These are phyloP conservation scores for Albizia julibrissin DNA, from an alignment of 306 rosid species.

Conservation along the genomic window DNA sequence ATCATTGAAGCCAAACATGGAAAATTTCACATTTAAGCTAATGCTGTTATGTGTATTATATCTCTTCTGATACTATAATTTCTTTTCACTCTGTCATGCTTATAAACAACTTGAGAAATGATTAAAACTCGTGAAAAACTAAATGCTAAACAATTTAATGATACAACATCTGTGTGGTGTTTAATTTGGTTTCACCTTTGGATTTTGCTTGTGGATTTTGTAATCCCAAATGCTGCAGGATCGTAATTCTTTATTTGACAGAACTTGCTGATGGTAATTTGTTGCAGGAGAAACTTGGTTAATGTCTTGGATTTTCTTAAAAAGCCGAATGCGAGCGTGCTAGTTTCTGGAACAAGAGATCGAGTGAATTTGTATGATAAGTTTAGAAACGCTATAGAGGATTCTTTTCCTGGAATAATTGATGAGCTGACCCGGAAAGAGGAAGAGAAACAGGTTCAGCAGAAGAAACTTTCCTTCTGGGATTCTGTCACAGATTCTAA, in stretches of 20 bases:
- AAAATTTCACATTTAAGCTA: constrained; percentile 1
- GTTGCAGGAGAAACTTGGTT: constrained; percentile 80
- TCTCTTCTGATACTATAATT: constrained; percentile 12
- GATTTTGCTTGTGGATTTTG: constrained; percentile 23
- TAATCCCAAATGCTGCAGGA: constrained; percentile 7
- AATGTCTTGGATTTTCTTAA: constrained; percentile 85
- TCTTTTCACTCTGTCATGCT: background rate
- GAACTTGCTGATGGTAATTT: background rate
- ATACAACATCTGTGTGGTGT: background rate
- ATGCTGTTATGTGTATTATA: background rate
- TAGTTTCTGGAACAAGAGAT: constrained; percentile 91
- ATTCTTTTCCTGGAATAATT: constrained; percentile 70
- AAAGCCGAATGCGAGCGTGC: constrained; percentile 76
- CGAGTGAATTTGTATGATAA: constrained; percentile 80
- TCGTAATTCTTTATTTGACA: background rate
- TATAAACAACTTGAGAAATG: constrained; percentile 18
- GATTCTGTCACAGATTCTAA: constrained; percentile 70
- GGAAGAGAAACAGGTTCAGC: constrained; percentile 60
- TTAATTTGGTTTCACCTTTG: constrained; percentile 7
- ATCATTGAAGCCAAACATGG: background rate
- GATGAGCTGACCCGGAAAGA: constrained; percentile 59
- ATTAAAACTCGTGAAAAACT: constrained; percentile 2
- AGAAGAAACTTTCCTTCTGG: constrained; percentile 73
- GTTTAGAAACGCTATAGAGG: constrained; percentile 74
- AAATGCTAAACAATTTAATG: background rate